Base-by-base conservation (phyloP, 306 rosid genomes). In the Castanopsis chinensis region DNA sequence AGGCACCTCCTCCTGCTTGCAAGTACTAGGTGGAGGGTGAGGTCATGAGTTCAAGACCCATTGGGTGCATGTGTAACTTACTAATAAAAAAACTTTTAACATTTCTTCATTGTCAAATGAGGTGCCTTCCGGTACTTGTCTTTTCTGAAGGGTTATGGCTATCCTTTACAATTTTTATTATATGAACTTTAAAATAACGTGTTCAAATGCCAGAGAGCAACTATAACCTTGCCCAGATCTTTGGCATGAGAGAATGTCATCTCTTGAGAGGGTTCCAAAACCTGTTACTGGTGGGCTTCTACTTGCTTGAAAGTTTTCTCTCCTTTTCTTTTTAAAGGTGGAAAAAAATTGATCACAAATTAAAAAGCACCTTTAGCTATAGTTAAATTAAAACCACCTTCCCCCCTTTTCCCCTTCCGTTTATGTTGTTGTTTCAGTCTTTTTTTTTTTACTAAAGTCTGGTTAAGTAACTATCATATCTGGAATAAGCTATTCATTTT, bases 71-170 rank as follows among this genome's bases (percentile, higher is more conserved):
- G 11, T 37, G 45, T 37, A 37, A 37, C 45, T 37, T 2, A 8
- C 0, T 10, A 8, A 37, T 37, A 37, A 37, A 7, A 7, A 7
- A 7, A 7, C 11, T 49, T 49, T 18, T 35, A 9, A 67, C 72
- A 67, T 67, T 35, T 67, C 52, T 28, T 64, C 17, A 28, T 64
- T 61, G 32, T 28, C 70, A 19, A 30, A 64, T 64, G 43, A 64
- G 43, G 85, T 60, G 65, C 75, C 32, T 76, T 64, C 51, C 73
- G 58, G 45, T 57, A 76, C 80, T 25, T 81, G 77, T 78, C 72
- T 63, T 64, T 59, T 74, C 56, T 43, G 30, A 61, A 41, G 73
- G 67, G 28, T 76, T 64, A 52, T 23, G 65, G 53, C 73, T 82
- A 71, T 78, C 78, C 33, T 77, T 82, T 59, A 25, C 80, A 20